Conservation (phyloP, 495 filamentous ascomycete genomes). For the Emericellopsis terricola region DNA sequence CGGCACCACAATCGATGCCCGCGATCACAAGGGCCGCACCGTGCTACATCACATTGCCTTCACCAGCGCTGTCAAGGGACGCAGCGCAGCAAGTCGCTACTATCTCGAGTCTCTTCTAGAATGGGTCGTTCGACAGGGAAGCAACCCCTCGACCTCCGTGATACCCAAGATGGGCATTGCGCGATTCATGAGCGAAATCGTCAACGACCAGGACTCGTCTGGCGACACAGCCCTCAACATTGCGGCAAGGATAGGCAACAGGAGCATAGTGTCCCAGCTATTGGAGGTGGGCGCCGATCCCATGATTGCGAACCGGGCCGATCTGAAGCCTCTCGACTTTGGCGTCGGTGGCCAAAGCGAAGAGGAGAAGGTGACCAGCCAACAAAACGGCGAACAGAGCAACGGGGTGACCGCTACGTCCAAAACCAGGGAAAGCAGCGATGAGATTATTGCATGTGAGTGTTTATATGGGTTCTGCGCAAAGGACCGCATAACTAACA, state of each 20-base stretch:
- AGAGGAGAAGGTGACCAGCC: conserved; percentile 26
- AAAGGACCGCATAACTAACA: too few relatives aligned
- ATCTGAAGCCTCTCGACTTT: conserved; percentile 75
- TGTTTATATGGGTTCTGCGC: conserved; percentile 7
- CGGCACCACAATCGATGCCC: conserved; percentile 76
- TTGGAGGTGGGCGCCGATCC: conserved; percentile 86
- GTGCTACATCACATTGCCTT: conserved; percentile 93
- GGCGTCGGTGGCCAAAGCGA: conserved; percentile 51
- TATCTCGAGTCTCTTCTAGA: conserved; percentile 87
- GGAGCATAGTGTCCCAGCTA: conserved; percentile 79
- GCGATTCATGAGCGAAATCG: conserved; percentile 87
- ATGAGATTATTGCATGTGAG: conserved; percentile 56
- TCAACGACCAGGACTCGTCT: conserved; percentile 79
- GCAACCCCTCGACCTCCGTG: conserved; percentile 23
- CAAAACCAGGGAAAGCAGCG: conserved; percentile 37
- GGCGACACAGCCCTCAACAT: conserved; percentile 92
- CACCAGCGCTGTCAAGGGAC: conserved; percentile 80
- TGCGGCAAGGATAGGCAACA: conserved; percentile 76
- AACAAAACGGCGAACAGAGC: conserved; percentile 9
- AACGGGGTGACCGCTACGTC: conserved; percentile 13
- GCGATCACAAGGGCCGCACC: conserved; percentile 75
- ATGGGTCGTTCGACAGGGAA: conserved; percentile 77
- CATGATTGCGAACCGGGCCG: conserved; percentile 72
- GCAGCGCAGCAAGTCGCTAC: conserved; percentile 68
- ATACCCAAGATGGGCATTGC: conserved; percentile 60